Percentiles rank a stretch among this genome's conserved stretches.
Evolutionary conservation across 129 eudicot species (phyloP).

Genomic region (Saposhnikovia divaricata): DNA sequence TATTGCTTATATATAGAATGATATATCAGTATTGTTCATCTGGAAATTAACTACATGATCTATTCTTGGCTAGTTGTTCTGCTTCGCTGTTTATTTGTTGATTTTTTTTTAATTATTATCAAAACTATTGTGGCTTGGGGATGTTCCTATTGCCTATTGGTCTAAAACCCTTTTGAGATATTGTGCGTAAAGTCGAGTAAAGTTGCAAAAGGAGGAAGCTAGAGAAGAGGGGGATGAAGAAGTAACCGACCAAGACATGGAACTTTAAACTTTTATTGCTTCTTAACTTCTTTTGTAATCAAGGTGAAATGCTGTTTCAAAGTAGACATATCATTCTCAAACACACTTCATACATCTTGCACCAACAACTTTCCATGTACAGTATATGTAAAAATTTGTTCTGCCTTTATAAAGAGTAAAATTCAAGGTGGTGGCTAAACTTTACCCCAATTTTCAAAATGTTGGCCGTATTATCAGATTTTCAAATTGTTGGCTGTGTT

Average conservation of each 20-base stretch:
- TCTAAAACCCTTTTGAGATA: not conserved
- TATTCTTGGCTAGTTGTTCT: not conserved
- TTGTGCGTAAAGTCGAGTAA: constrained; percentile 6
- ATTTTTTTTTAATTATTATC: not conserved
- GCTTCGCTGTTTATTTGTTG: not conserved
- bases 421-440: no score
- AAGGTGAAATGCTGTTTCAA: constrained; percentile 22
- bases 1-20: not conserved
- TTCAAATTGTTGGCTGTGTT: no score
- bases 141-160: not conserved
- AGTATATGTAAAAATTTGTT: no score
- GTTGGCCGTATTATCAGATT: no score
- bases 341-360: not conserved
- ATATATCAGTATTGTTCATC: not conserved
- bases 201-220: constrained; percentile 6
- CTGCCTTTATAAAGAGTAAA: no score
- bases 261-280: constrained; percentile 17
- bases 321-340: not conserved
- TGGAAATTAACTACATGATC: not conserved
- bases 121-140: not conserved
- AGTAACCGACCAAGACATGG: not conserved
- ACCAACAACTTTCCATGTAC: not conserved
- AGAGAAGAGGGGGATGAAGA: not conserved
- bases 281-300: constrained; percentile 26
- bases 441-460: no score